A percentile compares a stretch with the other conserved stretches of the same genome.
Evolutionary conservation across 805 yeast genomes (phyloP).

Genomic region (Wickerhamiella sergipiensis): DNA sequence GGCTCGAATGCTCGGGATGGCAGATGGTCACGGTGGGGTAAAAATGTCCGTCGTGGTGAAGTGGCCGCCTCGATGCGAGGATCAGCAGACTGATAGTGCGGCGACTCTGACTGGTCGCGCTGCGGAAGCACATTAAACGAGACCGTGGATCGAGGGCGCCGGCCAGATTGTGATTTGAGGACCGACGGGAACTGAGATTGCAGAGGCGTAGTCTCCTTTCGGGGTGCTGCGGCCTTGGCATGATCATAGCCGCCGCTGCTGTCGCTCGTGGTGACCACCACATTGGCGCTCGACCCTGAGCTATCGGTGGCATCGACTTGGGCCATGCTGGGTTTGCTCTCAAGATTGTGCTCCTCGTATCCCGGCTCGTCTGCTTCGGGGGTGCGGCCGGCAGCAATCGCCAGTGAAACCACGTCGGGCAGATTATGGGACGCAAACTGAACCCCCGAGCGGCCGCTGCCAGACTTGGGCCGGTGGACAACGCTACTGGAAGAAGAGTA

Average conservation of each 20-base stretch:
- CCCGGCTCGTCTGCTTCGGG: neutral
- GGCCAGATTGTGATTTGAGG: neutral
- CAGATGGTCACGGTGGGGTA: neutral
- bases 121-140: neutral
- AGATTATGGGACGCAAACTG: neutral
- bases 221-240: neutral
- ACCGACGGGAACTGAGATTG: neutral
- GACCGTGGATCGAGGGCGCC: neutral
- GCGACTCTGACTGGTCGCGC: neutral
- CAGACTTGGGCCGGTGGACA: neutral
- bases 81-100: neutral
- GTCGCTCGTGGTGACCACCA: neutral
- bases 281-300: neutral
- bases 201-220: neutral
- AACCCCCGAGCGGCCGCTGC: neutral
- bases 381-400: neutral
- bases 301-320: neutral
- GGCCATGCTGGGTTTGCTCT: slow-evolving; percentile 1
- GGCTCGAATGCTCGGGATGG: neutral
- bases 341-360: neutral
- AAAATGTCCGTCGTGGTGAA: neutral
- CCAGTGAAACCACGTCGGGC: neutral
- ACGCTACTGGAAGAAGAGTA: neutral
- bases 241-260: neutral
- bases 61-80: too few species aligned